phyloP scores from a whole-genome alignment of 805 yeast genomes.

The Metschnikowia orientalis region DNA sequence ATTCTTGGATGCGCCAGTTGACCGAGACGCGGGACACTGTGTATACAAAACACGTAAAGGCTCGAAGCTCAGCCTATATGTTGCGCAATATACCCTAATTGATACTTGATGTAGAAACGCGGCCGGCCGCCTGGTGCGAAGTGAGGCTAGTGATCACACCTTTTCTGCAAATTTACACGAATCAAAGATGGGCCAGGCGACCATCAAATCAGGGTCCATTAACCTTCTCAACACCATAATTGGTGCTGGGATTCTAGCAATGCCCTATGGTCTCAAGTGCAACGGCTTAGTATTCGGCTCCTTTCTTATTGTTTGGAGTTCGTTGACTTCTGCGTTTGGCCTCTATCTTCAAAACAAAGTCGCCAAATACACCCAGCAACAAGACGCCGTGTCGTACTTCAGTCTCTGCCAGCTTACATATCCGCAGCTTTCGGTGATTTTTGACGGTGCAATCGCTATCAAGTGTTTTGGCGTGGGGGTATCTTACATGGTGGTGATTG shows the following conservation, averaged over 20 bases:
- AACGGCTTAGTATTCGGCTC: conserved; percentile 63
- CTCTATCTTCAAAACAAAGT: conserved; percentile 58
- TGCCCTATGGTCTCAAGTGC: conserved; percentile 66
- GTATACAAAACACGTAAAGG: no score
- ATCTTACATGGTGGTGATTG: conserved; percentile 67
- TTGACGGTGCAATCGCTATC: conserved; percentile 68
- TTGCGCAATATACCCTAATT: no score
- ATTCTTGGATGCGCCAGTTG: no score
- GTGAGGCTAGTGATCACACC: no score
- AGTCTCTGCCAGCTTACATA: conserved; percentile 55
- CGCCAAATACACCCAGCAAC: conserved; percentile 47
- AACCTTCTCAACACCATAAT: conserved; percentile 72
- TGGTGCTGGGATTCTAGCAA: conserved; percentile 76
- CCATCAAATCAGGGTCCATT: conserved; percentile 55
- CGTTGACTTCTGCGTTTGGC: conserved; percentile 64
- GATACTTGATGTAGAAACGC: no score
- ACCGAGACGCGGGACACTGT: no score
- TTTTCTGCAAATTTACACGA: no score
- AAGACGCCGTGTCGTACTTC: conserved; percentile 40
- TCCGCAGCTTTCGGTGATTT: conserved; percentile 64
- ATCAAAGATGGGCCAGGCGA: conserved; percentile 16
- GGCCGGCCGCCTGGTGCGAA: no score
- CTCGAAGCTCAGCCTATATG: no score
- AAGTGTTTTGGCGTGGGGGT: conserved; percentile 80
- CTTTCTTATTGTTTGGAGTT: conserved; percentile 54